These are phyloP conservation scores for Ambrosia trifida DNA, from an alignment of 129 eudicot genomes.

Conservation along the genomic window DNA sequence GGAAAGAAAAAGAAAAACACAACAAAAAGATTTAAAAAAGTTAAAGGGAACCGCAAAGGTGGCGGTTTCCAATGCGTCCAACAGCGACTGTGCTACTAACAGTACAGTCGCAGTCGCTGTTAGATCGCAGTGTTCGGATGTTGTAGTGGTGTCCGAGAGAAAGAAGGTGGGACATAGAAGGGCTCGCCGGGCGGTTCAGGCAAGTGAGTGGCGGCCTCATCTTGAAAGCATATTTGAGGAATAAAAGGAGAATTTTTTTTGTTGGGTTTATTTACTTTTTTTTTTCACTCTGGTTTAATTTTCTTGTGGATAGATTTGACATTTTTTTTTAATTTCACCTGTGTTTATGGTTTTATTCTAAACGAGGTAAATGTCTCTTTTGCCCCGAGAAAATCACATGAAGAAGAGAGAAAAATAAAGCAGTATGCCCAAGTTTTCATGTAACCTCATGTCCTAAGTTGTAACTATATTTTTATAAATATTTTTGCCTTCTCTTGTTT, in stretches of 20 bases:
- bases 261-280: conserved; percentile 18
- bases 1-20: conserved; percentile 45
- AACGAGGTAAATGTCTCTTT: conserved; percentile 47
- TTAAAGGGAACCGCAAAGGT: conserved; percentile 13
- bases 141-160: conserved; percentile 39
- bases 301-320: conserved; percentile 45
- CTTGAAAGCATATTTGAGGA: conserved; percentile 80
- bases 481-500: background rate
- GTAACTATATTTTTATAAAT: conserved; percentile 24
- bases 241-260: conserved; percentile 16
- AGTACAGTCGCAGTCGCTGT: background rate
- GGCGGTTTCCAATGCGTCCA: conserved; percentile 8
- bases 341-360: conserved; percentile 35
- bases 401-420: conserved; percentile 26
- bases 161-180: conserved; percentile 40
- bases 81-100: background rate
- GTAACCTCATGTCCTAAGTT: conserved; percentile 26
- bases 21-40: conserved; percentile 30
- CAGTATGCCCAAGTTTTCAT: conserved; percentile 26
- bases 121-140: conserved; percentile 14
- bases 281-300: conserved; percentile 22
- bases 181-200: conserved; percentile 51
- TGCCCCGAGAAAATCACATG: conserved; percentile 37
- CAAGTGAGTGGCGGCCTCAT: conserved; percentile 65
- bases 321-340: conserved; percentile 34